phyloP scores from a whole-genome alignment of 2,329 filamentous ascomycete species.

The Anthostomella pinea region DNA sequence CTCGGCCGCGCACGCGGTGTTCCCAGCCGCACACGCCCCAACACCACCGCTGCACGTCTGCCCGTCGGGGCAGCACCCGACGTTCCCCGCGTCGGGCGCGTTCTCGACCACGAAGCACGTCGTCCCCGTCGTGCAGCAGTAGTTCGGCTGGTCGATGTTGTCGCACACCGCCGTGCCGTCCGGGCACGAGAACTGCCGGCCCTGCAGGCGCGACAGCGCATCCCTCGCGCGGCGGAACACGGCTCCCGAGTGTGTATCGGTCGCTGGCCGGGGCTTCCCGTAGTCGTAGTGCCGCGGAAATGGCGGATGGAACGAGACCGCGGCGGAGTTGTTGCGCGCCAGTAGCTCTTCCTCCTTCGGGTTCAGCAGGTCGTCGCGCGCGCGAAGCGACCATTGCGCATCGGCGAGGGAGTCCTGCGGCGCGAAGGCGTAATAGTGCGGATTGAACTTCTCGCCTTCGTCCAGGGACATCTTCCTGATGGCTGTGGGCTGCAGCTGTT shows the following conservation, averaged over 20 bases:
- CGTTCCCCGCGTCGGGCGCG: conserved; percentile 56
- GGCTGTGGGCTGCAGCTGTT: conserved; percentile 50
- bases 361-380: conserved; percentile 29
- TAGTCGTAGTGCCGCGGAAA: conserved; percentile 47
- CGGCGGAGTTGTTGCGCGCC: conserved; percentile 32
- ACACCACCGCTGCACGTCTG: conserved; percentile 62
- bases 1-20: conserved; percentile 61
- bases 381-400: conserved; percentile 20
- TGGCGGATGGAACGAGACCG: conserved; percentile 44
- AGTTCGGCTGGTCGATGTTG: conserved; percentile 62
- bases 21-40: conserved; percentile 57
- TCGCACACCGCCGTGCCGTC: conserved; percentile 62
- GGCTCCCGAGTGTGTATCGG: conserved; percentile 14
- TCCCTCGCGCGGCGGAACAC: conserved; percentile 44
- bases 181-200: conserved; percentile 65
- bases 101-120: conserved; percentile 64
- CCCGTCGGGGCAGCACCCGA: conserved; percentile 73
- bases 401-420: conserved; percentile 12
- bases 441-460: conserved; percentile 69
- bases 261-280: background rate
- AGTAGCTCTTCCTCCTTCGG: conserved; percentile 28
- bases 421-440: conserved; percentile 60
- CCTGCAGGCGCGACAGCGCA: conserved; percentile 47
- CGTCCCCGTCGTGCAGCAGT: conserved; percentile 67
- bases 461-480: conserved; percentile 71